Base-by-base conservation (phyloP, 768 basidiomycete genomes). In the Russula compacta region DNA sequence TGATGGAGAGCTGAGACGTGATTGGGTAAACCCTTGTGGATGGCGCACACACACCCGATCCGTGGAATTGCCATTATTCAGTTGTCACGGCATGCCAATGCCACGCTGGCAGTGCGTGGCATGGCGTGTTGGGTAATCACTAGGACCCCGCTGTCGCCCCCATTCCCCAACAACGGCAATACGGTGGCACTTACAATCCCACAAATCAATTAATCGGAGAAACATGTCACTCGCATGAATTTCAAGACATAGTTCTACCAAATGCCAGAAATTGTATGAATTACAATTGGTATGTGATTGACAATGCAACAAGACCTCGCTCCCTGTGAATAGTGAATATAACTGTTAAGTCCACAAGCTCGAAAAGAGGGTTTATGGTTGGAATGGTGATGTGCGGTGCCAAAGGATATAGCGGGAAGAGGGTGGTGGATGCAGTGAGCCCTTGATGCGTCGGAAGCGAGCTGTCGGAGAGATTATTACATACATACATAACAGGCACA, bases 381-480 rank as follows among this genome's bases (percentile, higher is more conserved):
- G n/a, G n/a, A n/a, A 36, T 43, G 38, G 29, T 53, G 43, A 11
- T 46, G 43, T 33, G n/a, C 35, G 29, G 17, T 59, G 50, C 50
- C 57, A 58, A 58, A n/a, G 50, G 33, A 36, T 15, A 35, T 21
- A 17, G 17, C 15, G 17, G 11, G 35, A 35, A 11, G 17, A 24
- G 15, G 17, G n/a, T 43, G 46, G 17, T 46, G 56, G 15, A 42
- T 60, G 59, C 14, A n/a, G 54, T n/a, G 53, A 51, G 53, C 53
- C 53, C 46, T 53, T 56, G 32, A 39, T 61, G 60, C 36, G 24
- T 44, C 40, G 59, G 54, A 46, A 35, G 49, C 4, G 54, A 63
- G 52, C n/a, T 33, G 46, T 63, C 61, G n/a, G n/a, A 58, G 61
- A 24, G 51, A 62, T 63, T 63, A 63, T 49, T 58, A 58, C 56